These are phyloP conservation scores for Zygnema circumcarinatum DNA, from an alignment of 139 green algal species.

Conservation along the genomic window DNA sequence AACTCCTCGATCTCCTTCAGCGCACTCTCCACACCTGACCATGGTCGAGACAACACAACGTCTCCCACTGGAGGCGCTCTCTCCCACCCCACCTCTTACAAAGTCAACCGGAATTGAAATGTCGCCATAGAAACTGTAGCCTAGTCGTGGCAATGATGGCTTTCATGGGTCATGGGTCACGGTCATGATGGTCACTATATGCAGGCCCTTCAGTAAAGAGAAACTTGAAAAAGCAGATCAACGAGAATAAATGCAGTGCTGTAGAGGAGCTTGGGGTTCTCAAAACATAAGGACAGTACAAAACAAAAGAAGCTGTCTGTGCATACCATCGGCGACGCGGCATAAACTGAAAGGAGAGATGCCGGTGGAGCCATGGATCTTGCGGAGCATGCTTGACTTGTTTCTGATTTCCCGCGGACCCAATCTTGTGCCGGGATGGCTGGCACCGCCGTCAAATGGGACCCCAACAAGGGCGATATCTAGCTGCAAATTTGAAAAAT, in stretches of 20 bases:
- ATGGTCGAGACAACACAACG: conserved; percentile 10
- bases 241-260: too few species aligned
- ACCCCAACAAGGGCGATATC: conserved; percentile 45
- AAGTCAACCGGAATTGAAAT: too few species aligned
- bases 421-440: conserved; percentile 34
- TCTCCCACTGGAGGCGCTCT: conserved; percentile 30
- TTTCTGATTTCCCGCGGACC: conserved; percentile 43
- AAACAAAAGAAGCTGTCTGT: too few species aligned
- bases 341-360: conserved; percentile 42
- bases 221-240: too few species aligned
- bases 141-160: too few species aligned
- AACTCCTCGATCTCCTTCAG: conserved; percentile 29
- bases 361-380: conserved; percentile 23
- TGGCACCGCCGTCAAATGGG: conserved; percentile 44
- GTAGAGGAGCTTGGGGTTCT: too few species aligned
- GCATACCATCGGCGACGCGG: conserved; percentile 18
- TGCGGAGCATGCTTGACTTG: conserved; percentile 42
- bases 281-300: too few species aligned
- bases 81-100: background rate
- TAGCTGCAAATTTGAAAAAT: conserved; percentile 38
- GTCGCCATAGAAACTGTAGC: too few species aligned
- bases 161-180: too few species aligned
- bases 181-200: too few species aligned
- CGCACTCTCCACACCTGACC: conserved; percentile 31
- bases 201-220: too few species aligned